Conservation (phyloP, 2,329 filamentous ascomycete genomes). For the Pseudogymnoascus sp. region DNA sequence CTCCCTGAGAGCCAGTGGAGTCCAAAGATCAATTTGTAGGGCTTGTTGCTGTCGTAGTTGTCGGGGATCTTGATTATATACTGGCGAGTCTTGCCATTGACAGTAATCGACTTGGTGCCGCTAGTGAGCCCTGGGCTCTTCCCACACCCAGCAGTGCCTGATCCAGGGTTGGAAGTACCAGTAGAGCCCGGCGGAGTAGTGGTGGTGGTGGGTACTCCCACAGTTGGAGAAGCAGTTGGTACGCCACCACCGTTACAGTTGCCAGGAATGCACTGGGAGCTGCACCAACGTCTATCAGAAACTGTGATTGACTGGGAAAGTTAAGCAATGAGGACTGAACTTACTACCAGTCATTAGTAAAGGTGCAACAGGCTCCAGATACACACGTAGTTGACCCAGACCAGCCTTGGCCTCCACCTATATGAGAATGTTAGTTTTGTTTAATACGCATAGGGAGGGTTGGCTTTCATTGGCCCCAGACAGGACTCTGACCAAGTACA, state of each 20-base stretch:
- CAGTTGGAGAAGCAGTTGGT: neutral
- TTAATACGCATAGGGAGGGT: neutral
- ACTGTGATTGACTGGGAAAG: neutral
- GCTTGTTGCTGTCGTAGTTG: constrained; percentile 33
- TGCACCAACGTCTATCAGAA: neutral
- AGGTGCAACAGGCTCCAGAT: neutral
- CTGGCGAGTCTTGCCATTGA: constrained; percentile 32
- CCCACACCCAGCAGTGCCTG: constrained; percentile 29
- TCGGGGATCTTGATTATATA: constrained; percentile 34
- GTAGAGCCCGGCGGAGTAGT: neutral
- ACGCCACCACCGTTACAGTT: neutral
- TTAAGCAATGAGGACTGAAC: neutral
- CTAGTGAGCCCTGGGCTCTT: constrained; percentile 26
- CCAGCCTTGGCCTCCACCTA: neutral
- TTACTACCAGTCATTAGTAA: constrained; percentile 3
- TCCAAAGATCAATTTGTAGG: constrained; percentile 36
- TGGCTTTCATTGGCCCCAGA: neutral
- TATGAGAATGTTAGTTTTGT: neutral
- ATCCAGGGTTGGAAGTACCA: neutral
- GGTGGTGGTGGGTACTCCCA: neutral
- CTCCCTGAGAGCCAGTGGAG: constrained; percentile 35
- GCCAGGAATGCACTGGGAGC: neutral
- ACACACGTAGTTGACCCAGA: neutral
- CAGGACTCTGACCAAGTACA: neutral
- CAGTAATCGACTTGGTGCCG: constrained; percentile 29